Base-by-base conservation (phyloP, 2,329 filamentous ascomycete genomes). In the Orbilia ellipsospora region DNA sequence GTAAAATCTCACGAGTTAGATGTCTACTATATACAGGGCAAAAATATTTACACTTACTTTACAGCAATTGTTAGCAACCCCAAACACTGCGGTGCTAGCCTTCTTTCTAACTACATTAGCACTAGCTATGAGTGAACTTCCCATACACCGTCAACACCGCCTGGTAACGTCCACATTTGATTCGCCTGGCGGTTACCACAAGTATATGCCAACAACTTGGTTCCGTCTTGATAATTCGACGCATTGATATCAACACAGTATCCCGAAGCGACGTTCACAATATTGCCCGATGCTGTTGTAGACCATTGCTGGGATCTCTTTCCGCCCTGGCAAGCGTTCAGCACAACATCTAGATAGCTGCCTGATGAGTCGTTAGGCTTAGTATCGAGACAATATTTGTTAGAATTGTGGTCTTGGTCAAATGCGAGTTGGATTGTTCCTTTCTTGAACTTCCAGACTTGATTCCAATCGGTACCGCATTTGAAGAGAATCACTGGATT, bases 381-480 rank as follows among this genome's bases (percentile, higher is more conserved):
- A 4, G 67, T 70, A 26, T 77, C 73, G 2, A 77, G 55, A 42
- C 73, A 77, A 31, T 72, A 72, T 36, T 66, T 72, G 40, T 61
- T 55, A 12, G 61, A 66, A 1, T 36, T 50, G 40, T 67, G 62
- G 16, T 66, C 55, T 40, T 63, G 42, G 20, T 77, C 66, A 28
- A 77, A 77, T 0, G 73, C 73, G 2, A 77, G 23, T n/a, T 77
- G 66, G n/a, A 77, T 77, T 6, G 60, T 57, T n/a, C 56, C 66
- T 0, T 77, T 40, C 31, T 63, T 72, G 45, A 77, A 77, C 23
- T 77, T 77, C 73, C 73, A 77, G 12, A 77, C 62, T 51, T 77
- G 73, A 28, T 77, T 77, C 73, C 73, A 77, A n/a, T 36, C 55
- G 6, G 73, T 54, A 8, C 59, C 66, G 28, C 73, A 77, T n/a